Conservation (phyloP, 2,329 filamentous ascomycete genomes). For the Ceratocystis diversiconidia region DNA sequence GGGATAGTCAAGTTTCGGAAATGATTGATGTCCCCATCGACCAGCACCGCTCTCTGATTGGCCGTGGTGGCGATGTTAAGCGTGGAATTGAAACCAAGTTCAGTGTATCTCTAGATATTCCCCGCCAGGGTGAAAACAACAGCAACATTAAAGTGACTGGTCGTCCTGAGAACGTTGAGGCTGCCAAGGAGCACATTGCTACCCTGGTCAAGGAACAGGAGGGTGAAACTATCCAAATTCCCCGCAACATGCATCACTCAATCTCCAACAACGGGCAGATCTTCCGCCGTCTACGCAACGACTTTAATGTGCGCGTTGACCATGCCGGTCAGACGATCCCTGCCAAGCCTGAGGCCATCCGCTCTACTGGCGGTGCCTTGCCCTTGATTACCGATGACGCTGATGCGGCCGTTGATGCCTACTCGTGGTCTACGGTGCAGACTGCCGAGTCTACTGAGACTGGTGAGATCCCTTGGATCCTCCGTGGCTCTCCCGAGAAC, state of each 20-base stretch:
- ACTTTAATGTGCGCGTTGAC: constrained; percentile 80
- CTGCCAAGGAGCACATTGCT: constrained; percentile 74
- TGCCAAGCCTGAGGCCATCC: constrained; percentile 45
- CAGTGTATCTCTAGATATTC: constrained; percentile 76
- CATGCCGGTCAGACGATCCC: constrained; percentile 72
- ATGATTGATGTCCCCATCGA: constrained; percentile 70
- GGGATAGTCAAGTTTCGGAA: constrained; percentile 68
- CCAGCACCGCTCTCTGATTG: constrained; percentile 84
- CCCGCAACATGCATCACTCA: constrained; percentile 66
- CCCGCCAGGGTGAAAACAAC: constrained; percentile 70
- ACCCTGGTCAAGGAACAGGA: constrained; percentile 71
- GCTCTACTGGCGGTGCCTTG: constrained; percentile 47
- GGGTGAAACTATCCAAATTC: constrained; percentile 75
- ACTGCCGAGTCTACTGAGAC: constrained; percentile 39
- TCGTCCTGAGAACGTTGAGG: constrained; percentile 60
- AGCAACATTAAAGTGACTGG: constrained; percentile 80
- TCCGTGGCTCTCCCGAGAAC: constrained; percentile 64
- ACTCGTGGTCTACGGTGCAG: constrained; percentile 76
- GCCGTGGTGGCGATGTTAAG: constrained; percentile 77
- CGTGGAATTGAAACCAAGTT: constrained; percentile 76
- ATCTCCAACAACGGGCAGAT: constrained; percentile 82
- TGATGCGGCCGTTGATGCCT: constrained; percentile 46
- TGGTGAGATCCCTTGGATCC: constrained; percentile 75
- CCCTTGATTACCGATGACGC: constrained; percentile 90
- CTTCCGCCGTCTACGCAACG: constrained; percentile 78